Percentiles rank a stretch among this genome's conserved stretches.
Conservation (phyloP, 352 stramenopile species). For the Globisporangium splendens region DNA sequence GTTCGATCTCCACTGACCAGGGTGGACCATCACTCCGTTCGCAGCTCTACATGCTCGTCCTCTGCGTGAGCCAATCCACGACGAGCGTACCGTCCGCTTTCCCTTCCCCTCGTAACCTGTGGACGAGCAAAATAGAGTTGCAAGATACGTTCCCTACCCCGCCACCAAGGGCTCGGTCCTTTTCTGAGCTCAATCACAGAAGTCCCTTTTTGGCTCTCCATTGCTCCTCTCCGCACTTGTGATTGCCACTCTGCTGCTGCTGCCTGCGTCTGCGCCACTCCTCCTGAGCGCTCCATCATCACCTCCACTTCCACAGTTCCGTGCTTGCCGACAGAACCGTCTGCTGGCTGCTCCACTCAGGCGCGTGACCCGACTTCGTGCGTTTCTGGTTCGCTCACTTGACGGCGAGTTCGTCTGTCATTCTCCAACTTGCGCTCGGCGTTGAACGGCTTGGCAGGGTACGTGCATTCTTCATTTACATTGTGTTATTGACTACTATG, state of each 20-base stretch:
- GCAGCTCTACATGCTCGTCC: not conserved
- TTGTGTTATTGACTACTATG: too few species aligned
- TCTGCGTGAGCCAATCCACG: not conserved
- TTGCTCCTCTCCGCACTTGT: not conserved
- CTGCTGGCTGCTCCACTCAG: too few species aligned
- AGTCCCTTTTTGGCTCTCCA: not conserved
- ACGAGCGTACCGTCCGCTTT: not conserved
- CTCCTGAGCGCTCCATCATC: not conserved
- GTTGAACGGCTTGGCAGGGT: too few species aligned
- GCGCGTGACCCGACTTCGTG: too few species aligned
- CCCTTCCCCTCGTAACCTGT: not conserved
- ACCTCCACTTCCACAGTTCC: not conserved
- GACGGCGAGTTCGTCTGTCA: not conserved
- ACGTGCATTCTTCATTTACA: too few species aligned
- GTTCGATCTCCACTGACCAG: not conserved
- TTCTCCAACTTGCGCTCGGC: not conserved
- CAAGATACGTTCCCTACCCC: not conserved
- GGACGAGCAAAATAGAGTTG: not conserved
- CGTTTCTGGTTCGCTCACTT: too few species aligned
- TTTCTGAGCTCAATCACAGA: not conserved
- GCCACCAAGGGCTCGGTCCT: not conserved
- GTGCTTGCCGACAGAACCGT: not conserved
- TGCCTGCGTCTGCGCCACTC: not conserved
- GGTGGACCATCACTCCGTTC: not conserved
- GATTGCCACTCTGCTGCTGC: not conserved